A percentile compares a stretch with the other conserved stretches of the same genome.
Evolutionary conservation across 768 basidiomycete genomes (phyloP).

Genomic region (Clitopilus passeckerianus): DNA sequence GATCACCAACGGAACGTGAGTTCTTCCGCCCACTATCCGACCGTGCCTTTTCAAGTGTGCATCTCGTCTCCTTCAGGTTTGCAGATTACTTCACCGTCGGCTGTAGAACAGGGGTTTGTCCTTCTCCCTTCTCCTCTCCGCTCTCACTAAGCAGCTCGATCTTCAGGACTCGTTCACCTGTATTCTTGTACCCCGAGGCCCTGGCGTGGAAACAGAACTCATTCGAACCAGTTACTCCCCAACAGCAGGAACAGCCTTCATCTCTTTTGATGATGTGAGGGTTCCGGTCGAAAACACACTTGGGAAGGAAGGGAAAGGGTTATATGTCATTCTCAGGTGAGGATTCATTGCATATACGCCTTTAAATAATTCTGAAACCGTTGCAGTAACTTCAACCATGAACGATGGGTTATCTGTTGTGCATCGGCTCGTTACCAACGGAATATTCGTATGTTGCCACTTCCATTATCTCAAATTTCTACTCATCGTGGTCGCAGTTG

Average conservation of each 20-base stretch:
- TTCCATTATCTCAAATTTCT: not conserved
- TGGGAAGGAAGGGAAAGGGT: constrained; percentile 32
- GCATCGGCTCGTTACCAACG: constrained; percentile 2
- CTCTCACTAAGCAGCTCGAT: constrained; percentile 50
- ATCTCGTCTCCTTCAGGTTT: constrained; percentile 17
- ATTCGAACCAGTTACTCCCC: constrained; percentile 68
- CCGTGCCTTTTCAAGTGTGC: not conserved
- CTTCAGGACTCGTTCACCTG: constrained; percentile 41
- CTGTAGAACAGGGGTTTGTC: constrained; percentile 52
- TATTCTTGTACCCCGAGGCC: constrained; percentile 24
- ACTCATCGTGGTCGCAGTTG: constrained; percentile 34
- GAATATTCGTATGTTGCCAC: not conserved
- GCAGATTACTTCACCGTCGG: constrained; percentile 66
- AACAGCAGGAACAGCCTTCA: constrained; percentile 81
- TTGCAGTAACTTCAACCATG: constrained; percentile 87
- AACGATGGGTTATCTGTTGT: constrained; percentile 71
- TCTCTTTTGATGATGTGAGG: constrained; percentile 79
- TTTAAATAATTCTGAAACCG: not conserved
- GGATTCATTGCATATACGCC: not conserved
- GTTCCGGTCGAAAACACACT: constrained; percentile 88
- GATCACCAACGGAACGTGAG: constrained; percentile 67
- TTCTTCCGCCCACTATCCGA: not conserved
- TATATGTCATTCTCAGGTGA: constrained; percentile 26
- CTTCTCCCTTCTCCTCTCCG: not conserved
- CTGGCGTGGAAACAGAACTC: constrained; percentile 72